Conservation (phyloP, 2,329 filamentous ascomycete species). For the Epicoccum nigrum region DNA sequence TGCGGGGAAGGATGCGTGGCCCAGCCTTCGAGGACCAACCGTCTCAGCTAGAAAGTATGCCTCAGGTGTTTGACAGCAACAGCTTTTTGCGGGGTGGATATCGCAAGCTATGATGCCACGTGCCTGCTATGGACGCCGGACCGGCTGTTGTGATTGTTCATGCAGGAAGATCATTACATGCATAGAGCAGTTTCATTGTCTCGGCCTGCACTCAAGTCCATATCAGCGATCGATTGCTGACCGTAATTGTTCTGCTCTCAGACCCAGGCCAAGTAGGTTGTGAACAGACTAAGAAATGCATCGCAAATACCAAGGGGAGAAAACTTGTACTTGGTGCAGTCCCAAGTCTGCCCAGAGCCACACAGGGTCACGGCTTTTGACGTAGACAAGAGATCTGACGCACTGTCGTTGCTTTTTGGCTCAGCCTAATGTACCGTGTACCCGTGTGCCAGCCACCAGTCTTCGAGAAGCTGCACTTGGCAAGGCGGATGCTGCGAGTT, state of each 20-base stretch:
- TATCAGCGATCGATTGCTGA: neutral
- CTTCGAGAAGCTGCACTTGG: slow-evolving; percentile 2
- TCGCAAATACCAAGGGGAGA: no score
- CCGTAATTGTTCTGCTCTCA: no score
- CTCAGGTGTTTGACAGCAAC: neutral
- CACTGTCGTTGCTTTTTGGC: neutral
- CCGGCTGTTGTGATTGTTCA: slow-evolving; percentile 23
- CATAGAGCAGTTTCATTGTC: slow-evolving; percentile 4
- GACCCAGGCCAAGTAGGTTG: no score
- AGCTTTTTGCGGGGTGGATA: slow-evolving; percentile 13
- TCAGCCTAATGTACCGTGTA: neutral
- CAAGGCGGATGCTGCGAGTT: neutral
- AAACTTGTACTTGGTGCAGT: no score
- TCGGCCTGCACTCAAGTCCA: neutral
- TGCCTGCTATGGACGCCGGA: slow-evolving; percentile 21
- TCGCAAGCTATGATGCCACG: slow-evolving; percentile 18
- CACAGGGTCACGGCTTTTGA: neutral
- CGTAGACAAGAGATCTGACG: neutral
- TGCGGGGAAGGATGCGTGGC: slow-evolving; percentile 20
- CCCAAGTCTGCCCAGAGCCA: neutral
- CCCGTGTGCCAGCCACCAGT: slow-evolving; percentile 3
- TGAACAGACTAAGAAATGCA: no score
- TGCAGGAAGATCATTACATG: slow-evolving; percentile 10
- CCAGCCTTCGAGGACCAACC: slow-evolving; percentile 14
- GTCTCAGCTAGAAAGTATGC: neutral